Percentiles rank a stretch among this genome's conserved stretches.
These are phyloP conservation scores for Exserohilum turcica DNA, from an alignment of 2,329 filamentous ascomycete species.

Conservation along the genomic window DNA sequence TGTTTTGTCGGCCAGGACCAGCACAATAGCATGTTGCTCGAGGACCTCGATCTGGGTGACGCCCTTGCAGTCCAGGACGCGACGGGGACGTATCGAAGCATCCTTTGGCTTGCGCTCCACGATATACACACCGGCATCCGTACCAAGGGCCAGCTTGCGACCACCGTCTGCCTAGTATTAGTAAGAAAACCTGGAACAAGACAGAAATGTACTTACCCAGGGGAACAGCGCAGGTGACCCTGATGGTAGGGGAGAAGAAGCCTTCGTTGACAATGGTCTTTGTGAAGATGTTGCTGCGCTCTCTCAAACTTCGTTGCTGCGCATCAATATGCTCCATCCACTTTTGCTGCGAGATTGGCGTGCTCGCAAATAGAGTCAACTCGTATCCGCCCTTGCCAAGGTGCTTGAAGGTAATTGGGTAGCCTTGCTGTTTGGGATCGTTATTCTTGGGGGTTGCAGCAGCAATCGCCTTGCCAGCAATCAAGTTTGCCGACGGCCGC, in stretches of 20 bases:
- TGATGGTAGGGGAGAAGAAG: slow-evolving; percentile 87
- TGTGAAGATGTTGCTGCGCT: slow-evolving; percentile 72
- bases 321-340: slow-evolving; percentile 96
- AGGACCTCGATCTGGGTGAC: slow-evolving; percentile 96
- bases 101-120: slow-evolving; percentile 91
- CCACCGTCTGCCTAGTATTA: slow-evolving; percentile 73
- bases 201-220: slow-evolving; percentile 66
- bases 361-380: slow-evolving; percentile 83
- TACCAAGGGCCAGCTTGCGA: slow-evolving; percentile 91
- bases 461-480: slow-evolving; percentile 56
- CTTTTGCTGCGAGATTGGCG: slow-evolving; percentile 85
- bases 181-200: slow-evolving; percentile 4
- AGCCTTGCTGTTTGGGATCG: slow-evolving; percentile 69
- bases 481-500: slow-evolving; percentile 82
- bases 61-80: slow-evolving; percentile 81
- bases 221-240: slow-evolving; percentile 92
- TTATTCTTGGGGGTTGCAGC: slow-evolving; percentile 47
- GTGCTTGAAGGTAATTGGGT: slow-evolving; percentile 95
- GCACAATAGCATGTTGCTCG: slow-evolving; percentile 89
- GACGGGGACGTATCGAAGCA: slow-evolving; percentile 70
- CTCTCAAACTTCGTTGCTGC: slow-evolving; percentile 84
- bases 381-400: slow-evolving; percentile 96
- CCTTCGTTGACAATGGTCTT: slow-evolving; percentile 76
- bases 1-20: slow-evolving; percentile 92
- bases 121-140: slow-evolving; percentile 90